Evolutionary conservation across 306 rosid genomes (phyloP).

Genomic region (Cucurbita ficifolia): DNA sequence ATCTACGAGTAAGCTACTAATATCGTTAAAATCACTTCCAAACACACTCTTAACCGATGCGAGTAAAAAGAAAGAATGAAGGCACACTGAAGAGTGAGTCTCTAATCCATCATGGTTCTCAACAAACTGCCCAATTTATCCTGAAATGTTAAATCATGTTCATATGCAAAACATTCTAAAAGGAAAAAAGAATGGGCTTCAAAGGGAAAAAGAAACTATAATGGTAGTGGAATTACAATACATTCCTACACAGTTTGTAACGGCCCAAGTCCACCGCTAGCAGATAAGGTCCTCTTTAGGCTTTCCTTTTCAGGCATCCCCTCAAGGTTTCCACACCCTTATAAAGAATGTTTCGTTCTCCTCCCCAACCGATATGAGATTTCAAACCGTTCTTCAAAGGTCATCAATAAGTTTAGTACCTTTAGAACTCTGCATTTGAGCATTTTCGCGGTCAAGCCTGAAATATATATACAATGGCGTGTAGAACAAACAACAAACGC

Average conservation of each 20-base stretch:
- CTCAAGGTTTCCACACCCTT: no score
- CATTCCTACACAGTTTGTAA: neutral
- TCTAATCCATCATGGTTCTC: neutral
- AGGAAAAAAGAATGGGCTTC: neutral
- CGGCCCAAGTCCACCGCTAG: no score
- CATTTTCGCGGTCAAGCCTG: slow-evolving; percentile 60
- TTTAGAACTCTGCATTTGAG: neutral
- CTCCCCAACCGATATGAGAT: no score
- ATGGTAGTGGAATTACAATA: neutral
- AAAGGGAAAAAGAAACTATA: neutral
- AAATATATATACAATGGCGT: slow-evolving; percentile 59
- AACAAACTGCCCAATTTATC: neutral
- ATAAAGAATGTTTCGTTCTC: no score
- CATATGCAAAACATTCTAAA: neutral
- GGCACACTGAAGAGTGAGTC: neutral
- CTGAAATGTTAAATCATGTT: neutral
- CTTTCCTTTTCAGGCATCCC: no score
- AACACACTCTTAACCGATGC: neutral
- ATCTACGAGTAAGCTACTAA: no score
- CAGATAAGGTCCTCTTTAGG: no score
- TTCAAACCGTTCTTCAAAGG: neutral
- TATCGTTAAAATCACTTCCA: no score
- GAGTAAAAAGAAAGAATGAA: neutral
- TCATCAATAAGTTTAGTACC: slow-evolving; percentile 30
- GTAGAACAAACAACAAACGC: slow-evolving; percentile 80